Conservation (phyloP, 805 yeast species). For the Candida germanica region DNA sequence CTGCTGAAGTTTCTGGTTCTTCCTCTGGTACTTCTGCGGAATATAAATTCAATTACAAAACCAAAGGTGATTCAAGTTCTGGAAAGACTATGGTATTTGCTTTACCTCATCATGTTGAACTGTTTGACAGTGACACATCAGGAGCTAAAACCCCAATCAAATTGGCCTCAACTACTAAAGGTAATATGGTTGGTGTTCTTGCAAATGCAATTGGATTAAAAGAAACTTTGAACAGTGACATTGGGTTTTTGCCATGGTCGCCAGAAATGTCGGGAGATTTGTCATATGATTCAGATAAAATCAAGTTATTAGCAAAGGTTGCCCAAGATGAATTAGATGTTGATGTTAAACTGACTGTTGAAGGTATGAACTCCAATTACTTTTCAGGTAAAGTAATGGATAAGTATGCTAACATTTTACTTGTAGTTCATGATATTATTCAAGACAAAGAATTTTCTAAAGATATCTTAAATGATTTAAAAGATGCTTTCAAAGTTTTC, state of each 20-base stretch:
- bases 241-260: conserved; percentile 47
- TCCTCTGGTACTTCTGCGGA: conserved; percentile 44
- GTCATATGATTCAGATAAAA: conserved; percentile 42
- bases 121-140: conserved; percentile 27
- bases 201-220: conserved; percentile 35
- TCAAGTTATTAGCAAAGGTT: conserved; percentile 40
- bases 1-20: conserved; percentile 47
- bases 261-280: conserved; percentile 26
- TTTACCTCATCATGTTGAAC: conserved; percentile 50
- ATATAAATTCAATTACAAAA: conserved; percentile 48
- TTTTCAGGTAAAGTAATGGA: conserved; percentile 53
- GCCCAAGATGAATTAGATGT: conserved; percentile 48
- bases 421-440: conserved; percentile 48
- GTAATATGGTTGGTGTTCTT: conserved; percentile 46
- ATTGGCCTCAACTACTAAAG: conserved; percentile 49
- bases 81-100: conserved; percentile 49
- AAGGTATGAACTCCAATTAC: conserved; percentile 42
- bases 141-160: conserved; percentile 38
- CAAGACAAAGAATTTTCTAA: conserved; percentile 38
- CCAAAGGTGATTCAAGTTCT: conserved; percentile 48
- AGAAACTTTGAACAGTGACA: conserved; percentile 37
- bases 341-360: conserved; percentile 42
- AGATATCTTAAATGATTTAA: conserved; percentile 32
- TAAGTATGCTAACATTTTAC: conserved; percentile 55
- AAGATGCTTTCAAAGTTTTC: conserved; percentile 44